Evolutionary conservation across 768 basidiomycete genomes (phyloP).

Genomic region (Suillus variegatus): DNA sequence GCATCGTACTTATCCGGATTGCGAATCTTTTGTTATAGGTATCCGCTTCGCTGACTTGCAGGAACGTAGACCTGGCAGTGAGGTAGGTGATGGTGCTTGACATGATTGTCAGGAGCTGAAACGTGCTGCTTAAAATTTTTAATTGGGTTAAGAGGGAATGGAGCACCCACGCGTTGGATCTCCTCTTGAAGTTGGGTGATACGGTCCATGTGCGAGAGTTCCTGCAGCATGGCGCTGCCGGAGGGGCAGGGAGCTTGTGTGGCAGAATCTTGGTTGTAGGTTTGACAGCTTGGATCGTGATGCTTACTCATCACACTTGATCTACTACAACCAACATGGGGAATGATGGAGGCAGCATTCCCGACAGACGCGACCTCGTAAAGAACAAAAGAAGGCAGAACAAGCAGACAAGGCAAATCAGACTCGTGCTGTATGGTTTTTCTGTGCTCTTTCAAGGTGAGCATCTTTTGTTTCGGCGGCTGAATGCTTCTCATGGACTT

Average conservation of each 20-base stretch:
- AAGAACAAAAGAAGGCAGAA: slow-evolving; percentile 77
- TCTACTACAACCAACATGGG: slow-evolving; percentile 52
- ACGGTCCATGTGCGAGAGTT: slow-evolving; percentile 93
- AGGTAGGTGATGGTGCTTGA: slow-evolving; percentile 80
- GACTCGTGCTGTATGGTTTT: slow-evolving; percentile 84
- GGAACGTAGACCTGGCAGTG: slow-evolving; percentile 71
- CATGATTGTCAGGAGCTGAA: slow-evolving; percentile 88
- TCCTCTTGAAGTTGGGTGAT: slow-evolving; percentile 95
- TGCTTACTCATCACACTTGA: slow-evolving; percentile 5
- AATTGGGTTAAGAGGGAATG: not conserved
- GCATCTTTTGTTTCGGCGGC: slow-evolving; percentile 10
- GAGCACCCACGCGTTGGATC: slow-evolving; percentile 72
- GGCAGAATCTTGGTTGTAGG: not conserved
- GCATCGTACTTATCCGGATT: slow-evolving; percentile 71
- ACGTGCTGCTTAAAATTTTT: not conserved
- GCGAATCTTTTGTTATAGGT: slow-evolving; percentile 82
- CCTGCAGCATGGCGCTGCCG: slow-evolving; percentile 85
- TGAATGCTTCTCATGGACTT: slow-evolving; percentile 7
- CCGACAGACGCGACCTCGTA: slow-evolving; percentile 80
- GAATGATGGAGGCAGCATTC: slow-evolving; percentile 89
- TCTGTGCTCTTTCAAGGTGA: slow-evolving; percentile 92
- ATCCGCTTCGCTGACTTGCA: slow-evolving; percentile 76
- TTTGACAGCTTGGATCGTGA: not conserved
- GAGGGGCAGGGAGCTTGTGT: slow-evolving; percentile 8
- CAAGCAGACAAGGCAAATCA: slow-evolving; percentile 92